Evolutionary conservation across 345 rosid species (phyloP).

Genomic region (Bruguiera sexangula): DNA sequence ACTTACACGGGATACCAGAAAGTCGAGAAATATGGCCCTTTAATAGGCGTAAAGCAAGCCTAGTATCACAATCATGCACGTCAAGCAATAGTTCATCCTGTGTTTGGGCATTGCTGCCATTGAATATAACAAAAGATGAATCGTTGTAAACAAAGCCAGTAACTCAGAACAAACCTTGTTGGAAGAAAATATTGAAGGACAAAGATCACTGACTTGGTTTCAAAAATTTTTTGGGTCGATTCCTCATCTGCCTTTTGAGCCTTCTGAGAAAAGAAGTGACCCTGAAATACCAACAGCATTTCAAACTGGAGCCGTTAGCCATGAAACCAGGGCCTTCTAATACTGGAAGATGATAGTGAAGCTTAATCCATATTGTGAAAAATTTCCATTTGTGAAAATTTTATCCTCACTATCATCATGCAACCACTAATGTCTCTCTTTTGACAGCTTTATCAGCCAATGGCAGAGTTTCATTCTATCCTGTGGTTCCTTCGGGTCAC

Average conservation of each 20-base stretch:
- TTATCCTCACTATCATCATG: neutral
- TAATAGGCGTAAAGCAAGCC: conserved; percentile 44
- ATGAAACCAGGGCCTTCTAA: neutral
- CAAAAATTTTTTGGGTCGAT: conserved; percentile 45
- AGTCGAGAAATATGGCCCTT: conserved; percentile 43
- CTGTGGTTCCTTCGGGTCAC: neutral
- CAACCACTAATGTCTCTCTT: neutral
- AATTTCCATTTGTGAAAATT: neutral
- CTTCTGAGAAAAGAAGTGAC: conserved; percentile 37
- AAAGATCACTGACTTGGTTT: conserved; percentile 38
- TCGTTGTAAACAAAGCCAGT: neutral
- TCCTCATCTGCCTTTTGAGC: conserved; percentile 58
- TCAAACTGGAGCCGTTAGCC: neutral
- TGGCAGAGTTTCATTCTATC: neutral
- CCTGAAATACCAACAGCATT: conserved; percentile 40
- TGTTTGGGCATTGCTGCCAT: conserved; percentile 26
- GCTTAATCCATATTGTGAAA: neutral
- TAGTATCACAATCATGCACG: conserved; percentile 35
- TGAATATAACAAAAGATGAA: neutral
- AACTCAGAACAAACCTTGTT: neutral
- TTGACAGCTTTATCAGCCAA: neutral
- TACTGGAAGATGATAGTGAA: neutral
- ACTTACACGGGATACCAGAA: conserved; percentile 55
- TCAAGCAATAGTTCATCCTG: conserved; percentile 33
- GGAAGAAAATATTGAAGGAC: conserved; percentile 4